Base-by-base conservation (phyloP, 331 rosid species). In the Malus hybrid region DNA sequence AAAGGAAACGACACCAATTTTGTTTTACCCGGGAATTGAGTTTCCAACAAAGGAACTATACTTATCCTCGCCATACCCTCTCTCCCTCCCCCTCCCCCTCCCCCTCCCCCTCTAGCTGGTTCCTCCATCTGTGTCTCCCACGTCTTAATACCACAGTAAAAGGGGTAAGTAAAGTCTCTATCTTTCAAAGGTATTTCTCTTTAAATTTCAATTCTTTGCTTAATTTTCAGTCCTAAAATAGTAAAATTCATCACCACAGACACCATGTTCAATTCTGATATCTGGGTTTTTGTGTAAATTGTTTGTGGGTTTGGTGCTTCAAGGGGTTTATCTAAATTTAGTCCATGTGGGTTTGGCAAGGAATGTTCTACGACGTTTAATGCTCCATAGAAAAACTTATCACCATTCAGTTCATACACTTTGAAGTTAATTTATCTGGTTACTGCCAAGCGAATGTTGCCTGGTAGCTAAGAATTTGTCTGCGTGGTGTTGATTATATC, bases 1-100 rank as follows among this genome's bases (percentile, higher is more conserved):
- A 16, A 3, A 16, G 42, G 42, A 30, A 28, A 63, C 68, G 68
- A 63, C 42, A 30, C 11, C 7, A 33, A 19, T 5, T 10, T 19
- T 34, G 48, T 10, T 65, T 65, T 34, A 33, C 9, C n/a, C 5
- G 39, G 7, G 68, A 39, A 39, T 9, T 39, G 44, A 3, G 44
- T 2, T 39, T 15, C 24, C 68, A 63, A 10, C 26, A 26, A 63
- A 30, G 24, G 14, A 3, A 10, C n/a, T 1, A 26, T 15, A 66
- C 77, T 46, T 63, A 74, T 74, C 77, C 48, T 74, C 20, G n/a
- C 70, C 56, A 6, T 16, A 50, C 56, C 56, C n/a, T 3, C 52
- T 24, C 16, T 0, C 52, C 4, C 69, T 3, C 61, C 20, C 34
- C 14, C 22, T 7, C 42, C 2, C 48, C 1, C 68, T 24, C 77